Evolutionary conservation across 257 asterid genomes (phyloP).

Genomic region (Gentiana straminea): DNA sequence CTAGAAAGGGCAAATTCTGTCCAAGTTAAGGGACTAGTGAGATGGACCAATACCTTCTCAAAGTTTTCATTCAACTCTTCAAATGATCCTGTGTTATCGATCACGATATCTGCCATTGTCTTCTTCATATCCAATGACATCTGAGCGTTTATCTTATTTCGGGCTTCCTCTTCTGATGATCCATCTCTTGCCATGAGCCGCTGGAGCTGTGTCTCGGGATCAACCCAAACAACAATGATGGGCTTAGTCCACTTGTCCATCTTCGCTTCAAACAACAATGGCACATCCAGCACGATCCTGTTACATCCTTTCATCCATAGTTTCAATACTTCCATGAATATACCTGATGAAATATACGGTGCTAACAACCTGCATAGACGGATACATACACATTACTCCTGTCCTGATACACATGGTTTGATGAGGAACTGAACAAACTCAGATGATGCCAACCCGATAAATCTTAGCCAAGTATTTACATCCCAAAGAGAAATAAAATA

Average conservation of each 20-base stretch:
- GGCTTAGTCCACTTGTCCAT: slow-evolving; percentile 85
- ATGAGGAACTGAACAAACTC: too few species aligned
- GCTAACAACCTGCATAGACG: slow-evolving; percentile 57
- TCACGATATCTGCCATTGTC: slow-evolving; percentile 55
- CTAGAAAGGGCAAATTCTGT: slow-evolving; percentile 66
- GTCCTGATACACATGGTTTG: too few species aligned
- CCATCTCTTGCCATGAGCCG: slow-evolving; percentile 73
- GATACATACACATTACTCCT: neutral
- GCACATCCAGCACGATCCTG: slow-evolving; percentile 77
- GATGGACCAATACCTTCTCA: slow-evolving; percentile 35
- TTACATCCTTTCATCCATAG: slow-evolving; percentile 69
- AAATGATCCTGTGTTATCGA: slow-evolving; percentile 66
- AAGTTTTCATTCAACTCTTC: slow-evolving; percentile 52
- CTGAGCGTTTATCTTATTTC: slow-evolving; percentile 69
- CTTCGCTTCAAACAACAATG: slow-evolving; percentile 85
- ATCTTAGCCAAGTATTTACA: neutral
- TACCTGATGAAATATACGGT: slow-evolving; percentile 71
- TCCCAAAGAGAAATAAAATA: neutral
- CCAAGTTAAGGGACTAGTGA: slow-evolving; percentile 73
- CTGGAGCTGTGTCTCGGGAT: slow-evolving; percentile 74
- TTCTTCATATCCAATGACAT: slow-evolving; percentile 77
- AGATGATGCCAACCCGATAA: slow-evolving; percentile 8
- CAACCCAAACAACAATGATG: slow-evolving; percentile 79
- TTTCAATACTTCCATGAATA: slow-evolving; percentile 57
- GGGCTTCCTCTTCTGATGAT: slow-evolving; percentile 60